phyloP scores from a whole-genome alignment of 331 rosid genomes.

The Phaseolus coccineus region DNA sequence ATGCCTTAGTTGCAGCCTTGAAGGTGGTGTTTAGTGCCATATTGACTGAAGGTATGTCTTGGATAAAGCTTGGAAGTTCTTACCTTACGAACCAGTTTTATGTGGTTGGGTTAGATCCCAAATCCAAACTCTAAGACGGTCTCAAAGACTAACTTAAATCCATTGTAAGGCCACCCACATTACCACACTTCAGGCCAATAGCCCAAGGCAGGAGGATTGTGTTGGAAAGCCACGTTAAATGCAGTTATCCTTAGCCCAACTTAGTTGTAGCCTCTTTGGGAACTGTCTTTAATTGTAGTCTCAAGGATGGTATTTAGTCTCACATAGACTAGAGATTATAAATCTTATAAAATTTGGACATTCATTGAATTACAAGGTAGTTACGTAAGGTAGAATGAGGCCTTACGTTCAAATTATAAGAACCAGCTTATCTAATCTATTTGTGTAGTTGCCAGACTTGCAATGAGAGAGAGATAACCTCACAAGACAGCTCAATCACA shows the following conservation, averaged over 20 bases:
- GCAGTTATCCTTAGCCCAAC: background rate
- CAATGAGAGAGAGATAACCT: slow-evolving; percentile 30
- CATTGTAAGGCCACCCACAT: background rate
- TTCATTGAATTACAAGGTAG: background rate
- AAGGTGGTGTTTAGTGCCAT: background rate
- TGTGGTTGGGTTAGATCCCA: background rate
- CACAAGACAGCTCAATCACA: slow-evolving; percentile 33
- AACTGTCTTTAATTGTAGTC: background rate
- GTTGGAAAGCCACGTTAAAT: background rate
- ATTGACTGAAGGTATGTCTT: background rate
- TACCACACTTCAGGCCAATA: background rate
- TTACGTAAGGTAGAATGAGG: background rate
- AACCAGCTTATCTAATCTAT: slow-evolving; percentile 18
- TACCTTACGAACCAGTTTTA: background rate
- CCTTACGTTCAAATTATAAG: background rate
- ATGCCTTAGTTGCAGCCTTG: background rate
- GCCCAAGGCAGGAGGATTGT: background rate
- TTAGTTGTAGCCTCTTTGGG: background rate
- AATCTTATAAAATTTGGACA: background rate
- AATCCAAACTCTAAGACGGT: background rate
- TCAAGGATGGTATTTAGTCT: background rate
- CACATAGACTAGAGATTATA: background rate
- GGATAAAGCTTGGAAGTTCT: background rate
- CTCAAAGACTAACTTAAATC: background rate
- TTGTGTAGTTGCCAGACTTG: background rate